Evolutionary conservation across 2,329 filamentous ascomycete species (phyloP), one percentile per base, ranked within the genome.

Genomic region (Teratosphaeria nubilosa): DNA sequence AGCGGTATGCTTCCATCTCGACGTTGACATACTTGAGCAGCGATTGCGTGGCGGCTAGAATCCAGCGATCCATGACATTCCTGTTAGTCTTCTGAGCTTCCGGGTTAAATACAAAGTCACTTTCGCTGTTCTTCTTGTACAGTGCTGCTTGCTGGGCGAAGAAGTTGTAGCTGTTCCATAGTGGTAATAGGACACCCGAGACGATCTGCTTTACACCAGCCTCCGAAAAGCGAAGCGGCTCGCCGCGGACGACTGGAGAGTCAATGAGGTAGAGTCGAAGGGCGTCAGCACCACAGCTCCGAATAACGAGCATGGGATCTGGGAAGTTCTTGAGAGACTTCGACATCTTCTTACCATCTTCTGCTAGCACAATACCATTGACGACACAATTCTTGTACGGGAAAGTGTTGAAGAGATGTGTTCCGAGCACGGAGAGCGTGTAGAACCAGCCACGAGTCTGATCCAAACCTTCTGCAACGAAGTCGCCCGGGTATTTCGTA

Each of bases 381-480:
- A 96, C 91, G n/a, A 96, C 89, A 67, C 90, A 95, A 72, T 96
- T 96, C 76, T 94, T 86, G 80, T 96, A 96, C 0, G 92, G 91
- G 1, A 91, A 84, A 37, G 84, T 82, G 51, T 88, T 88, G 67
- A 94, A 95, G 3, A 96, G 80, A 70, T 95, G 89, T 7, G 88
- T 94, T 34, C 91, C 91, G 53, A 97, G 78, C 10, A 96, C 90
- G 22, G 90, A 84, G 61, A 96, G 76, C 1, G 91, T 96, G 72
- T 97, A 96, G 75, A 96, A 97, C 92, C 92, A 97, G 54, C 92
- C 92, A 68, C 91, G 84, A 24, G 92, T 96, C 76, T 96, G 92
- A 70, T 96, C 91, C 51, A 95, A 77, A 65, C 91, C 91, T 72
- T 96, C 91, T 0, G 91, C 90, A 68, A 96, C 95, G 74, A 96